A percentile compares a stretch with the other conserved stretches of the same genome.
Conservation (phyloP, 2,329 filamentous ascomycete genomes). For the Pseudofabraea citricarpa region DNA sequence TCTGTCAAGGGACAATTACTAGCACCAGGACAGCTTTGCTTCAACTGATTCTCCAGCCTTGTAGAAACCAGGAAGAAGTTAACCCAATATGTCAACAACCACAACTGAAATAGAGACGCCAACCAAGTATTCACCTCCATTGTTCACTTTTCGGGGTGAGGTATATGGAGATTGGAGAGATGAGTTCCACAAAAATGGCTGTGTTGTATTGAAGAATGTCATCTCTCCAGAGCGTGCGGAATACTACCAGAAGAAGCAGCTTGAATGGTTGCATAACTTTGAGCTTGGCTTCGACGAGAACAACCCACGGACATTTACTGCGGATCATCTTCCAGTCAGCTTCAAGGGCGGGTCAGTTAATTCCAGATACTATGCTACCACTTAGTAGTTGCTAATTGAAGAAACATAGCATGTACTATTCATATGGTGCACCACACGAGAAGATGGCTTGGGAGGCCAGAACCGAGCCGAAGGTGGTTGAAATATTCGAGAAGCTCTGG, state of each 20-base stretch:
- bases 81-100: no score
- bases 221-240: conserved; percentile 33
- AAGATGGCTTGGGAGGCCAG: conserved; percentile 34
- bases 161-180: conserved; percentile 11
- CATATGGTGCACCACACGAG: conserved; percentile 34
- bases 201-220: conserved; percentile 37
- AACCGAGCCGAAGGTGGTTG: conserved; percentile 32
- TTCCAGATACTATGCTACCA: no score
- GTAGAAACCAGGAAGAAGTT: no score
- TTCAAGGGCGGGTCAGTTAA: conserved; percentile 9
- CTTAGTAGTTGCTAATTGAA: no score
- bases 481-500: conserved; percentile 35
- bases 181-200: conserved; percentile 28
- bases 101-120: no score
- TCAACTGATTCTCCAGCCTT: no score
- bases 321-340: conserved; percentile 29
- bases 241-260: conserved; percentile 16
- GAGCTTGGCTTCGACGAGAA: conserved; percentile 30
- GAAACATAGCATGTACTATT: conserved; percentile 36
- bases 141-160: no score
- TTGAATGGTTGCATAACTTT: conserved; percentile 17
- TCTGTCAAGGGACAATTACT: no score
- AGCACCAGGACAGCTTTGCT: no score
- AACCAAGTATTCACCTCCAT: no score
- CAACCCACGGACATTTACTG: conserved; percentile 29